Conservation (phyloP, 345 rosid genomes). For the Moricandia arvensis region DNA sequence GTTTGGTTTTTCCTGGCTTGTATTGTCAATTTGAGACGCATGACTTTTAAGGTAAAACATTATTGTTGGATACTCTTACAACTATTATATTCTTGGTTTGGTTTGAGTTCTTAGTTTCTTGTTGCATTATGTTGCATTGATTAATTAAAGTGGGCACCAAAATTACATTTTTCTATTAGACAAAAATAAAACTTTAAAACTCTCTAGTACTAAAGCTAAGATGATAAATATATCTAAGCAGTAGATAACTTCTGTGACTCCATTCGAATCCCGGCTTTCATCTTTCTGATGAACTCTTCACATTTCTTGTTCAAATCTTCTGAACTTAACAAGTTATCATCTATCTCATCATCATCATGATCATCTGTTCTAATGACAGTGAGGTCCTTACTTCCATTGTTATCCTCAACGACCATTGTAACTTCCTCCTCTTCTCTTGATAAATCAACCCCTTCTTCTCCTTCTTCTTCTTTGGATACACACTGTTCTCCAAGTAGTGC, state of each 20-base stretch:
- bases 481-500: not conserved
- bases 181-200: not conserved
- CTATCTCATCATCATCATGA: slow-evolving; percentile 31
- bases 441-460: not conserved
- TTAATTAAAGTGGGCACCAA: not conserved
- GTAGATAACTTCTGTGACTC: slow-evolving; percentile 30
- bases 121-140: not conserved
- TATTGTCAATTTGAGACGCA: slow-evolving; percentile 20
- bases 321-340: no score
- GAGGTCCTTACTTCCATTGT: slow-evolving; percentile 24
- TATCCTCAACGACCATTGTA: slow-evolving; percentile 23
- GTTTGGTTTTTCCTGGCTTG: slow-evolving; percentile 8
- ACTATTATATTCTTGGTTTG: slow-evolving; percentile 13
- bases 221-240: no score
- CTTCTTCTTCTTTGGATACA: slow-evolving; percentile 4
- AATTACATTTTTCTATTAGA: slow-evolving; percentile 3
- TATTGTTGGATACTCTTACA: slow-evolving; percentile 16
- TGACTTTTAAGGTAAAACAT: not conserved
- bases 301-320: slow-evolving; percentile 66
- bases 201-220: not conserved
- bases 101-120: not conserved
- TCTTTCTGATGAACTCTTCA: slow-evolving; percentile 64
- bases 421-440: slow-evolving; percentile 6
- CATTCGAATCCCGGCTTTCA: slow-evolving; percentile 45
- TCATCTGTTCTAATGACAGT: not conserved